Base-by-base conservation (phyloP, 1,139 yeast genomes). In the Saccharomyces pastorianus region DNA sequence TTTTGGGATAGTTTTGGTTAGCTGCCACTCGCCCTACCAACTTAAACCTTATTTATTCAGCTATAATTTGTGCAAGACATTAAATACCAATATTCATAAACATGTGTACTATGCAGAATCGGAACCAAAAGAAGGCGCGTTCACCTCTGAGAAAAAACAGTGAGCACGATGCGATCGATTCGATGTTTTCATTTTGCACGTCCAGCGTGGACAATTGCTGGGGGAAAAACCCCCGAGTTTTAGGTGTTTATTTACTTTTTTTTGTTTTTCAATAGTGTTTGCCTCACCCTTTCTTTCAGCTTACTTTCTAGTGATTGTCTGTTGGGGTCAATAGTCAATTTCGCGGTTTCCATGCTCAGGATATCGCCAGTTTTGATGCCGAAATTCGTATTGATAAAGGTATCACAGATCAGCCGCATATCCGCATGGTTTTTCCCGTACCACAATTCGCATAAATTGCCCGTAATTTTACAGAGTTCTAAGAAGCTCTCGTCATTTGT, bases 401-500 rank as follows among this genome's bases (percentile, higher is more conserved):
- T 55, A 31, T 62, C 62, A 46, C 62, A 55, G n/a, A 63, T 47
- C 27, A 54, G 50, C 20, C 51, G 54, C 62, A 63, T 56, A 34
- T 60, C 65, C 20, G 52, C 49, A 38, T 51, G 49, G 28, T 62
- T 59, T n/a, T 59, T 55, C 11, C 53, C 50, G 47, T 56, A 55
- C 61, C 63, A 66, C 47, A 59, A 47, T 48, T 66, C 69, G 51
- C 61, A 59, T 27, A 67, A 53, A 23, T 57, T 55, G 27, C 64
- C 63, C 2, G 67, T 63, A 49, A 58, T 55, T 34, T 58, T 55
- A 57, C 69, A 63, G 26, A 67, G 51, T 41, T 61, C 61, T 4
- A 61, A 58, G 14, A 62, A 14, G 46, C 32, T 27, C 34, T 46
- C 55, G 50, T 62, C 59, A 27, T 63, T 51, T 51, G 55, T 56